A percentile compares a stretch with the other conserved stretches of the same genome.
phyloP scores from a whole-genome alignment of 768 basidiomycete species.

The Boletus huronensis region DNA sequence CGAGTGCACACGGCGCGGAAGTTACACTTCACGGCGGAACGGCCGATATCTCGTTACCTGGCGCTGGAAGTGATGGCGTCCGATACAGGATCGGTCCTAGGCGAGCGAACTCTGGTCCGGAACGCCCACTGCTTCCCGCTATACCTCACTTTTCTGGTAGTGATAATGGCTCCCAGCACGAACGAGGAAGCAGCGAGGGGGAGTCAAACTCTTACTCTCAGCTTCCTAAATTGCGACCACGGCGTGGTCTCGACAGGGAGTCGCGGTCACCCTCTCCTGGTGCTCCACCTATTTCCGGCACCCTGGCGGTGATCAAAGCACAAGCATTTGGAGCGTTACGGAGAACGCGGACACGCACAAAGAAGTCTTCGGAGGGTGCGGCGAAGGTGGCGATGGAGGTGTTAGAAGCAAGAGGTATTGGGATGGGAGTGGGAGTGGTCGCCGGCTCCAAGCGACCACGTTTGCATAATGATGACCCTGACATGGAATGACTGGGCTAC shows the following conservation, averaged over 20 bases:
- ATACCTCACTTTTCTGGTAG: slow-evolving; percentile 48
- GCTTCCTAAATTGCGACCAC: slow-evolving; percentile 44
- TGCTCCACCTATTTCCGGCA: slow-evolving; percentile 60
- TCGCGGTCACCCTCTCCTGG: slow-evolving; percentile 47
- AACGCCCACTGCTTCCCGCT: slow-evolving; percentile 46
- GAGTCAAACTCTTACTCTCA: slow-evolving; percentile 43
- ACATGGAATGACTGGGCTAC: slow-evolving; percentile 30
- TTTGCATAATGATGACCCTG: slow-evolving; percentile 50
- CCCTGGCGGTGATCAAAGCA: slow-evolving; percentile 87
- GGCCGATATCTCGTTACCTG: slow-evolving; percentile 61
- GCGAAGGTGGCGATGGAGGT: slow-evolving; percentile 76
- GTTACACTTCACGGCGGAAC: slow-evolving; percentile 72
- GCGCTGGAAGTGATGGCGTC: slow-evolving; percentile 50
- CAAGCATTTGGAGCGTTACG: slow-evolving; percentile 85
- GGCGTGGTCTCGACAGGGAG: slow-evolving; percentile 46
- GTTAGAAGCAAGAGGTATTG: slow-evolving; percentile 76
- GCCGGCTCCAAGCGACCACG: slow-evolving; percentile 42
- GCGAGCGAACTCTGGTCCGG: slow-evolving; percentile 46
- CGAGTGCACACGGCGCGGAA: slow-evolving; percentile 51
- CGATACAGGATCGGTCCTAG: slow-evolving; percentile 57
- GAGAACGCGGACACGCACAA: slow-evolving; percentile 70
- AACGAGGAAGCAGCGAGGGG: slow-evolving; percentile 54
- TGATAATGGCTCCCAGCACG: slow-evolving; percentile 50
- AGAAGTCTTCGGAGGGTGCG: slow-evolving; percentile 67
- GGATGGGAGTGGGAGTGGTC: slow-evolving; percentile 46